Percentiles rank a stretch among this genome's conserved stretches.
Conservation (phyloP, 1,139 yeast species). For the Yamadazyma sp. region DNA sequence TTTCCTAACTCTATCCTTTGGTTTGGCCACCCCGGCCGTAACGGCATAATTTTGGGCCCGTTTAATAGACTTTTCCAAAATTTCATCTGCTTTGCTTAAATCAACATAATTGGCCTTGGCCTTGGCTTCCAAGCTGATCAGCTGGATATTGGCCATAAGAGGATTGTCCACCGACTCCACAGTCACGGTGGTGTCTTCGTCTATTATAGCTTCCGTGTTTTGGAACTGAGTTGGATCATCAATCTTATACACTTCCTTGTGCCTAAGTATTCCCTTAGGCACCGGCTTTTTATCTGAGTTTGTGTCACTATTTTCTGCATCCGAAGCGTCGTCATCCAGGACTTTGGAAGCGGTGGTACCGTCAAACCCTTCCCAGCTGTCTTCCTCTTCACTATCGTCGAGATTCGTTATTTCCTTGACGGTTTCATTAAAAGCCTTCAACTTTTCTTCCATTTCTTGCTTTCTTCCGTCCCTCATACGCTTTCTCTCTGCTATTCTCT, state of each 20-base stretch:
- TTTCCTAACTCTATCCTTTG: slow-evolving; percentile 43
- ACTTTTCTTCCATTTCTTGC: slow-evolving; percentile 60
- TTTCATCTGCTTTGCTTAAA: slow-evolving; percentile 56
- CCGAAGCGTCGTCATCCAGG: slow-evolving; percentile 16
- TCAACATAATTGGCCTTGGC: slow-evolving; percentile 68
- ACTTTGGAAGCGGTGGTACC: slow-evolving; percentile 22
- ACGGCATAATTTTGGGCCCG: slow-evolving; percentile 75
- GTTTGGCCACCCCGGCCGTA: slow-evolving; percentile 52
- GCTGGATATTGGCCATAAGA: slow-evolving; percentile 28
- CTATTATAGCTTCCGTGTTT: slow-evolving; percentile 48
- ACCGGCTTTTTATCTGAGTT: slow-evolving; percentile 3
- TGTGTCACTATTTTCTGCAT: slow-evolving; percentile 21
- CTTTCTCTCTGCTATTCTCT: slow-evolving; percentile 75
- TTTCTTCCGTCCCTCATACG: slow-evolving; percentile 68
- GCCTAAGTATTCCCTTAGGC: slow-evolving; percentile 42
- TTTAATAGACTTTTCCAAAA: slow-evolving; percentile 62
- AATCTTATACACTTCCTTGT: slow-evolving; percentile 43
- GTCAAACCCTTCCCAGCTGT: slow-evolving; percentile 44
- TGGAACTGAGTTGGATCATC: slow-evolving; percentile 36
- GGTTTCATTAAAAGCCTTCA: slow-evolving; percentile 57
- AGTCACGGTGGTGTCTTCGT: slow-evolving; percentile 61
- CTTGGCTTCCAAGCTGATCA: slow-evolving; percentile 45
- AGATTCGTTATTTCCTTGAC: slow-evolving; percentile 43
- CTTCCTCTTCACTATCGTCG: slow-evolving; percentile 33
- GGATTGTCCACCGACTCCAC: slow-evolving; percentile 58